Evolutionary conservation across 179 eudicot genomes (phyloP).

Genomic region (Heliamphora ciliata): DNA sequence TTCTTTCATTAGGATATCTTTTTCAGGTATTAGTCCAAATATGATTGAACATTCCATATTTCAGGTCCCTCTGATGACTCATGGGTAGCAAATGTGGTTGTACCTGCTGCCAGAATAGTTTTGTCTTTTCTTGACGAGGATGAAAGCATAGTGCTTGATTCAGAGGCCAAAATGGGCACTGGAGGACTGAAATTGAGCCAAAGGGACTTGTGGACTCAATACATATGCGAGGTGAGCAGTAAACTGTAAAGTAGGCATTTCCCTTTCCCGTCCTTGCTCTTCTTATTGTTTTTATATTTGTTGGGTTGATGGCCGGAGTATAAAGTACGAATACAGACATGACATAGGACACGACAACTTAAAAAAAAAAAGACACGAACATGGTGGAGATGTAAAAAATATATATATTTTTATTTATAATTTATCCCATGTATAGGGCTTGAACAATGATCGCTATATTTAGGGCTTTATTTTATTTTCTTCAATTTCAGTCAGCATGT

Average conservation of each 20-base stretch:
- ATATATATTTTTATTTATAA: no score
- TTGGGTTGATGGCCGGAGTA: not conserved
- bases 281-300: not conserved
- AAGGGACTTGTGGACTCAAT: constrained; percentile 82
- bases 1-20: not conserved
- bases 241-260: not conserved
- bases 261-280: not conserved
- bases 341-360: no score
- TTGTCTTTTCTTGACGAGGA: constrained; percentile 40
- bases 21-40: not conserved
- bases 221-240: constrained; percentile 62
- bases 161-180: constrained; percentile 18
- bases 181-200: constrained; percentile 29
- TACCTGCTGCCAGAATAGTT: constrained; percentile 51
- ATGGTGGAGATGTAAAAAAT: no score
- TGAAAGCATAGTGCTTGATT: constrained; percentile 16
- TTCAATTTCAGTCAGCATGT: no score
- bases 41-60: constrained; percentile 10
- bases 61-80: constrained; percentile 50
- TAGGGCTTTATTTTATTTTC: no score
- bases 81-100: constrained; percentile 60
- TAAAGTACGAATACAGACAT: no score
- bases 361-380: no score
- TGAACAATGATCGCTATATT: no score
- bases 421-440: no score